These are phyloP conservation scores for Helotiales sp. DNA, from an alignment of 2,329 filamentous ascomycete species.

Conservation along the genomic window DNA sequence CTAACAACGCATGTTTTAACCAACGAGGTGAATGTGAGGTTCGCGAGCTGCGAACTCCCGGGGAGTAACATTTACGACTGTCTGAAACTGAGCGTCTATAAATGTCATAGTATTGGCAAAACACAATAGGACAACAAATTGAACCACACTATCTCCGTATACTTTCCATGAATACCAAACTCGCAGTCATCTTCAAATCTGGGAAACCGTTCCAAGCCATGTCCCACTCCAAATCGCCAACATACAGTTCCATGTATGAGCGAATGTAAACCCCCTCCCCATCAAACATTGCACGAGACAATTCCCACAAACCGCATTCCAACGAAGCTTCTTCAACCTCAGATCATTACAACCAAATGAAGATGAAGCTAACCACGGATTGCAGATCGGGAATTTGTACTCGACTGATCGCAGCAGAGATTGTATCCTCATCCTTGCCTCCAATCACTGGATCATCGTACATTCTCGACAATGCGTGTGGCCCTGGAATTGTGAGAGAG, in stretches of 20 bases:
- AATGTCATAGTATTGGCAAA: too few species aligned
- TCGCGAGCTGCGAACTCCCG: too few species aligned
- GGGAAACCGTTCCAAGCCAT: neutral
- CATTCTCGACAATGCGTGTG: slow-evolving; percentile 27
- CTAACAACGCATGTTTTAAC: too few species aligned
- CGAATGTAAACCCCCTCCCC: neutral
- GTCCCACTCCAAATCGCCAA: neutral
- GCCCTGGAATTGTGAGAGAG: slow-evolving; percentile 92
- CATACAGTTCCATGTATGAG: slow-evolving; percentile 1
- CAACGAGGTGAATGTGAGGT: too few species aligned
- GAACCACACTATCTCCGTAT: neutral
- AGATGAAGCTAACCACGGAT: slow-evolving; percentile 10
- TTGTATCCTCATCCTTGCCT: slow-evolving; percentile 7
- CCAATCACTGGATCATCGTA: slow-evolving; percentile 18
- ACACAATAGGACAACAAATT: too few species aligned
- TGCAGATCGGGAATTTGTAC: slow-evolving; percentile 21
- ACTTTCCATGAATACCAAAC: neutral
- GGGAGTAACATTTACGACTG: too few species aligned
- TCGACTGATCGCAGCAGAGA: slow-evolving; percentile 5
- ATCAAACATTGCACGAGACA: neutral
- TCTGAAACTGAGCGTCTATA: too few species aligned
- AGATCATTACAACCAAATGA: neutral
- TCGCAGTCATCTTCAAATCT: neutral
- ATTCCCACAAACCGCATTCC: too few species aligned
- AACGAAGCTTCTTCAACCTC: neutral